These are phyloP conservation scores for Lantana camara DNA, from an alignment of 257 asterid genomes.

Conservation along the genomic window DNA sequence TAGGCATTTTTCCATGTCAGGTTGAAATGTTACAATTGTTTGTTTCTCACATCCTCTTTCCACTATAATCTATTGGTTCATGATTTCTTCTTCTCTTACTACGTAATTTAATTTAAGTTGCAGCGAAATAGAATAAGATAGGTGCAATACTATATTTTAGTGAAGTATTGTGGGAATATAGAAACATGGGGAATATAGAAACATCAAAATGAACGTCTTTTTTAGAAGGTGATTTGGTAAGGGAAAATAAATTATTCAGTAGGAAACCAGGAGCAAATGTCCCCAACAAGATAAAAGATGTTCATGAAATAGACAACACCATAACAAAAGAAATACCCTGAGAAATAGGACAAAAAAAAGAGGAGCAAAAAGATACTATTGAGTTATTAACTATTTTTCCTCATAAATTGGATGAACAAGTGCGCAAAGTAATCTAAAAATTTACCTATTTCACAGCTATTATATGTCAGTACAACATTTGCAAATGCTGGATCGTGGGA, in stretches of 20 bases:
- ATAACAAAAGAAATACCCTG: neutral
- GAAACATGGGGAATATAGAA: neutral
- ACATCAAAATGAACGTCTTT: neutral
- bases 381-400: conserved; percentile 1
- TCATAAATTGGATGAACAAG: conserved; percentile 1
- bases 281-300: neutral
- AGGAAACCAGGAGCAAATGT: neutral
- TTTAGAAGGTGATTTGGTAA: neutral
- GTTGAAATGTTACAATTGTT: no score
- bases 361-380: neutral
- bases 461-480: conserved; percentile 70
- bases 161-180: neutral
- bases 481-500: conserved; percentile 74
- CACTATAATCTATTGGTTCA: neutral
- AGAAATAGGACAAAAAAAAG: neutral
- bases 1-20: no score
- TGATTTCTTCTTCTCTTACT: neutral
- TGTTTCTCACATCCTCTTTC: neutral
- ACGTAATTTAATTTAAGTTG: neutral
- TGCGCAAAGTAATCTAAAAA: conserved; percentile 13
- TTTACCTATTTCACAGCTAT: conserved; percentile 83
- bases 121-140: neutral
- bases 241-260: neutral
- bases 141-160: neutral
- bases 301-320: neutral